These are phyloP conservation scores for Lathyrus tuberosus DNA, from an alignment of 306 rosid species.

Conservation along the genomic window DNA sequence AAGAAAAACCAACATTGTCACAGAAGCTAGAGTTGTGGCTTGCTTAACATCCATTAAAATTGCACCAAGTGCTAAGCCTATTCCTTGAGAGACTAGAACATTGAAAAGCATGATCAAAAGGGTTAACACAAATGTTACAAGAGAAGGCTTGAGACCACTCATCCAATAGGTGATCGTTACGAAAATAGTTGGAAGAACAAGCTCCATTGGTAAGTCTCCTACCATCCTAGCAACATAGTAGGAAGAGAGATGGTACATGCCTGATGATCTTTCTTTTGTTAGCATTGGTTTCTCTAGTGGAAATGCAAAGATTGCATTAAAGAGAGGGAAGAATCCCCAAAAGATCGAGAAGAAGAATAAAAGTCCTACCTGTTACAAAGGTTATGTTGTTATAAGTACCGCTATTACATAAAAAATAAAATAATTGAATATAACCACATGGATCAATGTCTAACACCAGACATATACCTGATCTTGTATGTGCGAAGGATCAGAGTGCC, in stretches of 20 bases:
- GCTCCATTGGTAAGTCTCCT: conserved; percentile 92
- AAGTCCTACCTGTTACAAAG: conserved; percentile 69
- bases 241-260: conserved; percentile 91
- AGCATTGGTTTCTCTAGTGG: conserved; percentile 86
- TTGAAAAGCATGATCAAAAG: conserved; percentile 71
- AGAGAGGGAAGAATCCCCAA: conserved; percentile 93
- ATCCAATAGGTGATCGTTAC: conserved; percentile 79
- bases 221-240: conserved; percentile 72
- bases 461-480: conserved; percentile 79
- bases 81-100: conserved; percentile 84
- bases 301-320: conserved; percentile 77
- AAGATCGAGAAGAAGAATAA: conserved; percentile 92
- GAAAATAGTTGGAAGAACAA: conserved; percentile 79
- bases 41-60: conserved; percentile 83
- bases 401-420: not conserved
- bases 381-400: not conserved
- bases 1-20: conserved; percentile 77
- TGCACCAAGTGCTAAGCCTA: conserved; percentile 91
- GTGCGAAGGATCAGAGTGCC: conserved; percentile 75
- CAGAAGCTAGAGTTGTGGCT: conserved; percentile 84
- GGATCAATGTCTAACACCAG: not conserved
- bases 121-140: conserved; percentile 59
- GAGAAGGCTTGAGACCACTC: conserved; percentile 87
- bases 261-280: conserved; percentile 76
- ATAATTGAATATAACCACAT: not conserved